A percentile compares a stretch with the other conserved stretches of the same genome.
Evolutionary conservation across 106 monocot species (phyloP).

Genomic region (Allium cepa): DNA sequence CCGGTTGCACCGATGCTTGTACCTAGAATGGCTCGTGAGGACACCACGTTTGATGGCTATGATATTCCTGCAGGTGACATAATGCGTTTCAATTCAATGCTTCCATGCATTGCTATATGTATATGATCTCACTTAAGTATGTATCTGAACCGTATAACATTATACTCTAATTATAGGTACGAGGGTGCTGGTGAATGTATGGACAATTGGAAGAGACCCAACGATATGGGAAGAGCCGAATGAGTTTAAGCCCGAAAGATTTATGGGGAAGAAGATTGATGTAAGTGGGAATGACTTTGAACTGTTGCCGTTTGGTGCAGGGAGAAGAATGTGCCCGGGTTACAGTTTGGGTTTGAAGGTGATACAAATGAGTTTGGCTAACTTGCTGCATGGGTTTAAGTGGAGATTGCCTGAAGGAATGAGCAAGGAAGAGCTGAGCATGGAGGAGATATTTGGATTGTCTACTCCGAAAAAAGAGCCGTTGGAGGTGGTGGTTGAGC

Average conservation of each 20-base stretch:
- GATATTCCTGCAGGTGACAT: conserved; percentile 16
- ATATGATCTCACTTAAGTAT: no score
- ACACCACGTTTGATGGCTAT: conserved; percentile 28
- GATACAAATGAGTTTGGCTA: not conserved
- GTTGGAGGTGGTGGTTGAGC: conserved; percentile 17
- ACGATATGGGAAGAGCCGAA: not conserved
- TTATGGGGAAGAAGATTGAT: not conserved
- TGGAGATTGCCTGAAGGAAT: not conserved
- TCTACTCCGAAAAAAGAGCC: conserved; percentile 20
- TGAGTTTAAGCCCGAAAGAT: conserved; percentile 3
- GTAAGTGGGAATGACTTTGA: not conserved
- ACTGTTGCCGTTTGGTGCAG: conserved; percentile 6
- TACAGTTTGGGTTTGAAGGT: not conserved
- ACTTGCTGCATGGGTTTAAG: not conserved
- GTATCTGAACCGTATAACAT: no score
- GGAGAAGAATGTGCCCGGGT: conserved; percentile 4
- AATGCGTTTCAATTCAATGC: not conserved
- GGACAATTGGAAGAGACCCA: not conserved
- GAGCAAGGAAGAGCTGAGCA: not conserved
- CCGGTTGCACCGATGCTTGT: conserved; percentile 51
- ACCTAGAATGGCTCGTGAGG: conserved; percentile 36
- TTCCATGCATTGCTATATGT: no score
- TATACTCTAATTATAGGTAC: not conserved
- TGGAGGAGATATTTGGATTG: conserved; percentile 2
- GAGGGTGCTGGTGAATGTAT: not conserved